Evolutionary conservation across 768 basidiomycete species (phyloP), one percentile per base, ranked within the genome.

Genomic region (Termitomyces sp.): DNA sequence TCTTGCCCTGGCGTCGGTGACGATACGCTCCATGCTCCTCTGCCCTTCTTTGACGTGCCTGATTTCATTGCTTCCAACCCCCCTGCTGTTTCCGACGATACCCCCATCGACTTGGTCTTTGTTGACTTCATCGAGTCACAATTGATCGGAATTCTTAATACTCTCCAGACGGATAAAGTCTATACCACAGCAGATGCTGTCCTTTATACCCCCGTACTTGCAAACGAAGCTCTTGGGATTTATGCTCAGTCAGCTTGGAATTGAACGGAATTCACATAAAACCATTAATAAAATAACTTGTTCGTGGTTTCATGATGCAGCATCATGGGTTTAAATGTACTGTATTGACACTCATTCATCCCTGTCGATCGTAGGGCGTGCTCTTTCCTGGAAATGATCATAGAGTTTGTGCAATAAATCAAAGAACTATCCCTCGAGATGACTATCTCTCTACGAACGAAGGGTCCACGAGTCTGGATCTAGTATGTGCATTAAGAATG

Each of bases 1-100:
- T 75, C 83, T 2, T 92, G 92, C 70, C 86, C 89, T 1, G 89
- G 86, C 2, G 73, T 83, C 11, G 92, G 92, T 2, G 92, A 94
- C 70, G 92, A 94, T 66, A 84, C 80, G 4, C 71, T 74, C 0
- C 92, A 94, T 70, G 66, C 74, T 2, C 84, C 90, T 3, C 70
- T 89, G 54, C 82, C 87, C 5, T 84, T 81, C 72, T 83, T 81
- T 71, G 59, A 71, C 8, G 66, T 74, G 2, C 88, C 88, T 0
- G 77, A 81, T 67, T 92, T 86, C 69, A 80, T 92, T 59, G 79
- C 77, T 14, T 87, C 87, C 0, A 71, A 77, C 32, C 69, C 83
- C 1, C 87, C 89, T 2, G 70, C 75, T 29, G 79, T 85, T 12
- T 64, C 82, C 0, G 76, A 76, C 57, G 76, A 80, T 56, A 79